Base-by-base conservation (phyloP, 1,284 basidiomycete genomes). In the Phellinidium pouzarii region DNA sequence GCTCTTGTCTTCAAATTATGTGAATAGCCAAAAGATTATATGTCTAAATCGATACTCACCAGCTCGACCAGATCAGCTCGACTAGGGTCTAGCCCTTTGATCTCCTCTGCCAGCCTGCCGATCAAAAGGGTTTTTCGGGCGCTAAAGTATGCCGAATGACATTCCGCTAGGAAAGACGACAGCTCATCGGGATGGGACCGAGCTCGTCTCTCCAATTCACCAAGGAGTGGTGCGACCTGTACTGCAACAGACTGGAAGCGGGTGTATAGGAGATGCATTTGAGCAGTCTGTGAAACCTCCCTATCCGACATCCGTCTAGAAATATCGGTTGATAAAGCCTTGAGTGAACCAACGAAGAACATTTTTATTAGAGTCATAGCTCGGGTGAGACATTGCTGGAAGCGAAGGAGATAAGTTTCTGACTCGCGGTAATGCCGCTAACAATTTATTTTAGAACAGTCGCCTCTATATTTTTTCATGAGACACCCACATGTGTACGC, bases 331-430 rank as follows among this genome's bases (percentile, higher is more conserved):
- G 84, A 80, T 9, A 94, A 73, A 1, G 84, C 80, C 51, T 84
- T 77, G 9, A 96, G 72, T 1, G 87, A 84, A 3, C 87, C 85
- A 20, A 94, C 83, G 62, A 95, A 94, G 68, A 87, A 92, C 80
- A 96, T 91, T 65, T 90, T 94, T 71, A 96, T 91, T 48, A 97
- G 75, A 0, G 92, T 95, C 93, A 96, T 95, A 20, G 91, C 89
- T 31, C 94, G 82, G 0, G 91, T 94, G 78, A 96, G 84, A 67
- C 94, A 96, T 69, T 96, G 94, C 62, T 94, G 92, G 69, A 94
- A 96, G 22, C 94, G 83, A 19, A 97, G 76, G 7, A 95, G 73
- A 65, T 95, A 96, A 17, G 96, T 73, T 62, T 95, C 91, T 8
- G 92, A 84, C 71, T 96, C 94, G 60, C 79, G 80, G 70, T 86